Conservation (phyloP, 2,329 filamentous ascomycete genomes). For the Neonectria sp. region DNA sequence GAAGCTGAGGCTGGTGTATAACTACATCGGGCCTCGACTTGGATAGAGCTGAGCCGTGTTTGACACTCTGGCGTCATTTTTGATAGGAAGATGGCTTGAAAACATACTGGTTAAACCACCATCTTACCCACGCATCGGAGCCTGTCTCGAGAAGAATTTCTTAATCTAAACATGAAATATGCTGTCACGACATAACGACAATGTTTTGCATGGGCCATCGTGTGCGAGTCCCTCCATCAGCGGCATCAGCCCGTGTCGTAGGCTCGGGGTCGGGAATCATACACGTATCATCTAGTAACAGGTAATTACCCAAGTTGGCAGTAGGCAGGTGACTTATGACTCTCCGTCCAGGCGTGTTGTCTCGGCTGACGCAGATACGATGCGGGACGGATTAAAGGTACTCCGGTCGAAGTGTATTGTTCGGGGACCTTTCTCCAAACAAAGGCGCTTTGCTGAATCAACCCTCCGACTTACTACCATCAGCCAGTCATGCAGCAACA, state of each 20-base stretch:
- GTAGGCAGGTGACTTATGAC: neutral
- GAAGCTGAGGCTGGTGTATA: constrained; percentile 9
- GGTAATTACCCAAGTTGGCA: neutral
- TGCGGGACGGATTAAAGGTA: neutral
- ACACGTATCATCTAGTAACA: neutral
- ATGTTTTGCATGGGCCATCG: neutral
- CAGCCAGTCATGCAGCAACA: neutral
- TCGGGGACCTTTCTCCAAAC: neutral
- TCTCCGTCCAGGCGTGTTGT: neutral
- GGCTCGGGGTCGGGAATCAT: neutral
- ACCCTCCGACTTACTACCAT: constrained; percentile 8
- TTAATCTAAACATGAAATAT: neutral
- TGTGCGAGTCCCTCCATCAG: neutral
- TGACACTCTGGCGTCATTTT: constrained; percentile 1
- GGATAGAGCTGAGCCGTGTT: constrained; percentile 3
- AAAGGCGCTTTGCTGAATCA: constrained; percentile 1
- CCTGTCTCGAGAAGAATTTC: neutral
- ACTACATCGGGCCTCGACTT: constrained; percentile 3
- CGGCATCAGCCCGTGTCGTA: neutral
- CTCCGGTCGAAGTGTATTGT: neutral
- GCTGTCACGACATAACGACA: neutral
- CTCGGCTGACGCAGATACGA: neutral
- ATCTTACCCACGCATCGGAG: neutral
- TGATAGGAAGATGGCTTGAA: constrained; percentile 5
- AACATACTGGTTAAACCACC: neutral